Percentiles rank a stretch among this genome's conserved stretches.
These are phyloP conservation scores for Leccinum uliginosum DNA, from an alignment of 768 basidiomycete species.

Conservation along the genomic window DNA sequence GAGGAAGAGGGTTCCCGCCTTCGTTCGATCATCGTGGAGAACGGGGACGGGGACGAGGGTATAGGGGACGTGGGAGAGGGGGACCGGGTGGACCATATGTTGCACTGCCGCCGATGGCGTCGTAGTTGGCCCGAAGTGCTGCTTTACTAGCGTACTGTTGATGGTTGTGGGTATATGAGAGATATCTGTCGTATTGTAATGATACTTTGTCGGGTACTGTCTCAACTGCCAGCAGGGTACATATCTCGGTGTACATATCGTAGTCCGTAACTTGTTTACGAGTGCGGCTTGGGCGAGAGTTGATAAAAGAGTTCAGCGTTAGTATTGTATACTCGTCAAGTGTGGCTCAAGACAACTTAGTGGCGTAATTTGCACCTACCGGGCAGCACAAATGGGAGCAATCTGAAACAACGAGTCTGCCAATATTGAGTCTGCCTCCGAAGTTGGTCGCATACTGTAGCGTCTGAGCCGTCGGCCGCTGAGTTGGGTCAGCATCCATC, in stretches of 20 bases:
- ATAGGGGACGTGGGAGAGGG: slow-evolving; percentile 13
- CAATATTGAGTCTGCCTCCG: too few relatives aligned
- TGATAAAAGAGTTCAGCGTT: too few relatives aligned
- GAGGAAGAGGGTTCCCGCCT: slow-evolving; percentile 32
- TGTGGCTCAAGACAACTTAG: too few relatives aligned
- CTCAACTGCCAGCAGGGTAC: neutral
- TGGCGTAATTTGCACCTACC: too few relatives aligned
- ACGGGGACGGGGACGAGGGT: slow-evolving; percentile 32
- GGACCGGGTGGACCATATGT: neutral
- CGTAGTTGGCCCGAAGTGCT: neutral
- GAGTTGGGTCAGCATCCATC: neutral
- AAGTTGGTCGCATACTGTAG: too few relatives aligned
- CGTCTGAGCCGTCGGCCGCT: neutral
- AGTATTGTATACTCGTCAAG: too few relatives aligned
- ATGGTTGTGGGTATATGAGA: neutral
- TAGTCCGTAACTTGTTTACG: neutral
- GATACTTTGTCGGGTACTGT: neutral
- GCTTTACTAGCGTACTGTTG: neutral
- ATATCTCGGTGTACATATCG: neutral
- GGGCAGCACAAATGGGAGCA: too few relatives aligned
- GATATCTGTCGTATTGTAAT: neutral
- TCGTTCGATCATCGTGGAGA: slow-evolving; percentile 29
- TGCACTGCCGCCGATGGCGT: neutral
- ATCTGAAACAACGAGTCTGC: too few relatives aligned
- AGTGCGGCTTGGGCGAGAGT: too few relatives aligned